A percentile compares a stretch with the other conserved stretches of the same genome.
These are phyloP conservation scores for Penicillium taxi DNA, from an alignment of 495 filamentous ascomycete genomes.

Conservation along the genomic window DNA sequence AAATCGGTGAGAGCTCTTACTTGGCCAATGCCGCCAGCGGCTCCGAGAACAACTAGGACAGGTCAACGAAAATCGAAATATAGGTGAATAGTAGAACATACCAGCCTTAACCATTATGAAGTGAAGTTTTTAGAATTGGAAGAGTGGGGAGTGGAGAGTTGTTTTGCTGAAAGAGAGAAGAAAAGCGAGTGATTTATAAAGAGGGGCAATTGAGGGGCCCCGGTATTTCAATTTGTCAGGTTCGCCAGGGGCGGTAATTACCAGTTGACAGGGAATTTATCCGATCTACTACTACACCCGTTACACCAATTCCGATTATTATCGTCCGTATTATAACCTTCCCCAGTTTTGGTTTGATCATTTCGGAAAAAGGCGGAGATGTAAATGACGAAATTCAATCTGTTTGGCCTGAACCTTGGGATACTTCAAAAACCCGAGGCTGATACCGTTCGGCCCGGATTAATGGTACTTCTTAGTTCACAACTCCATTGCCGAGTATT, in stretches of 20 bases:
- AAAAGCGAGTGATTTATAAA: no score
- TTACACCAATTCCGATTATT: not conserved
- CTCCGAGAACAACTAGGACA: constrained; percentile 77
- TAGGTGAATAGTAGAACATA: not conserved
- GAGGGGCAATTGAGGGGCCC: constrained; percentile 17
- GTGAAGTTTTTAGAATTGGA: not conserved
- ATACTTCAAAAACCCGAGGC: no score
- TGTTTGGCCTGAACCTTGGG: no score
- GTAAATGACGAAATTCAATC: no score
- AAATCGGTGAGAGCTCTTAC: constrained; percentile 34
- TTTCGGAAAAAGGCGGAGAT: not conserved
- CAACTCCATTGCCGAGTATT: no score
- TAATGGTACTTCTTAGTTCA: no score
- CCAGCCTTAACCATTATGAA: constrained; percentile 9
- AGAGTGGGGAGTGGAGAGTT: not conserved
- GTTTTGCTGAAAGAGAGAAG: not conserved
- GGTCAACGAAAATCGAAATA: constrained; percentile 1
- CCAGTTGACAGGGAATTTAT: no score
- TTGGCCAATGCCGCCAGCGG: constrained; percentile 97
- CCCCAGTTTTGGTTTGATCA: not conserved
- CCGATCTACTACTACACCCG: no score
- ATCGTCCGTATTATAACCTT: not conserved
- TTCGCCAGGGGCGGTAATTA: no score
- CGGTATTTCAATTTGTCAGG: no score
- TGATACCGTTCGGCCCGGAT: no score